A percentile compares a stretch with the other conserved stretches of the same genome.
phyloP scores from a whole-genome alignment of 345 rosid genomes.

The Toxicodendron radicans region DNA sequence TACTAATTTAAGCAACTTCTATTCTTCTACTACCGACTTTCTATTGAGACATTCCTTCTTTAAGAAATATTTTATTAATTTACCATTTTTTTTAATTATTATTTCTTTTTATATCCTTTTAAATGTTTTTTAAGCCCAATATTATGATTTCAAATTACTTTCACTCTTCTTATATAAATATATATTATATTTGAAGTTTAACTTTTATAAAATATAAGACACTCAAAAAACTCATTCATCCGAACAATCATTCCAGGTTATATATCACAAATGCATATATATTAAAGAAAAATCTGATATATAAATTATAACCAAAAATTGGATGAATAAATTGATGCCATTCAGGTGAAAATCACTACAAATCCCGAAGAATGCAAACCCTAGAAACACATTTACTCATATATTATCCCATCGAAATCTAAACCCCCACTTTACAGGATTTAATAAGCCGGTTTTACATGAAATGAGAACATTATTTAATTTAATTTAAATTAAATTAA shows the following conservation, averaged over 20 bases:
- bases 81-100: neutral
- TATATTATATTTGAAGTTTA: no score
- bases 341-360: neutral
- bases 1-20: neutral
- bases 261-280: no score
- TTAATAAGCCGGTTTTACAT: neutral
- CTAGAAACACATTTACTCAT: neutral
- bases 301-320: no score
- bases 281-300: no score
- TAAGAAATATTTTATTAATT: constrained; percentile 7
- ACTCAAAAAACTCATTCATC: no score
- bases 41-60: constrained; percentile 34
- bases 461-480: neutral
- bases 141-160: no score
- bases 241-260: no score
- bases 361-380: constrained; percentile 3
- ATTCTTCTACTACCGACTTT: neutral
- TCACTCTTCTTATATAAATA: no score
- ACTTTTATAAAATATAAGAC: no score
- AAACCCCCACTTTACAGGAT: neutral
- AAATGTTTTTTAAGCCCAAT: no score
- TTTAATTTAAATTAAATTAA: no score
- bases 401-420: neutral
- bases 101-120: no score
- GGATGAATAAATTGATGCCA: neutral